A percentile compares a stretch with the other conserved stretches of the same genome.
These are phyloP conservation scores for Colletotrichum eremochloae DNA, from an alignment of 2,329 filamentous ascomycete genomes.

Conservation along the genomic window DNA sequence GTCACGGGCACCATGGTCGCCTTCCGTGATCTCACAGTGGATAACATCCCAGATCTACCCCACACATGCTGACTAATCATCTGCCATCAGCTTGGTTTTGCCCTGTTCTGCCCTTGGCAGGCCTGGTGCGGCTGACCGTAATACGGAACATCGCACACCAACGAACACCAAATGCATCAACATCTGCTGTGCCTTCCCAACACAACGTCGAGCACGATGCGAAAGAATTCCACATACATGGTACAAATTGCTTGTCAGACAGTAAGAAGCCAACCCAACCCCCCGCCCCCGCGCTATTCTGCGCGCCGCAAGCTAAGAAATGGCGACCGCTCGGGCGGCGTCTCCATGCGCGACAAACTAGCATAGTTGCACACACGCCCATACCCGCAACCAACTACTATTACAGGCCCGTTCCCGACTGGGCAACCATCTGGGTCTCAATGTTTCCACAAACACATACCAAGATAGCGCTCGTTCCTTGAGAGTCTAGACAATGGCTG, in stretches of 20 bases:
- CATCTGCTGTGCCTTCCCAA: background rate
- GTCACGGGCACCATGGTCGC: background rate
- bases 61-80: background rate
- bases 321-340: slow-evolving; percentile 1
- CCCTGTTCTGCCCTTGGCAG: slow-evolving; percentile 15
- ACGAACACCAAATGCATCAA: background rate
- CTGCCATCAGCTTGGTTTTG: slow-evolving; percentile 2
- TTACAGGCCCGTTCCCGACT: slow-evolving; percentile 12
- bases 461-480: background rate
- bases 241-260: background rate
- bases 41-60: slow-evolving; percentile 19
- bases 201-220: background rate
- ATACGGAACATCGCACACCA: slow-evolving; percentile 2
- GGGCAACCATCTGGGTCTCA: background rate
- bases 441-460: slow-evolving; percentile 17
- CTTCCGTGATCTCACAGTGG: slow-evolving; percentile 17
- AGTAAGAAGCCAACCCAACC: background rate
- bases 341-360: background rate
- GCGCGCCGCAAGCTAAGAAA: slow-evolving; percentile 11
- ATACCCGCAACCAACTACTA: slow-evolving; percentile 7
- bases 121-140: slow-evolving; percentile 3
- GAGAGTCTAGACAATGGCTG: background rate
- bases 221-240: background rate
- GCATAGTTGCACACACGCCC: slow-evolving; percentile 8
- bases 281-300: slow-evolving; percentile 1